Base-by-base conservation (phyloP, 106 monocot species). In the Amphibolis antarctica region DNA sequence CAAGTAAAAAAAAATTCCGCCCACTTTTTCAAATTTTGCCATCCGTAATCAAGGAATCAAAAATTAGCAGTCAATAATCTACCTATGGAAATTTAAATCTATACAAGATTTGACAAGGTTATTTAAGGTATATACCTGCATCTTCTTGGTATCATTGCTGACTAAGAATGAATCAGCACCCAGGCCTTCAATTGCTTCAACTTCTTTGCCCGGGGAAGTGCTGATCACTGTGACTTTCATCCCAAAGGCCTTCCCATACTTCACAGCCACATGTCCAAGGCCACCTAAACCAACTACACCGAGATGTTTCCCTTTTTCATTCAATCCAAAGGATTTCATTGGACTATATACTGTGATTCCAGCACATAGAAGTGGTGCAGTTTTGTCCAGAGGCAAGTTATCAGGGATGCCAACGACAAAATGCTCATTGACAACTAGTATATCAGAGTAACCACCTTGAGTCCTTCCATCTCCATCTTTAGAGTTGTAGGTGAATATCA, bases 201-300 rank as follows among this genome's bases (percentile, higher is more conserved):
- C 60, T 51, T 78, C 79, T 67, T 92, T 87, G 22, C 19, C 52
- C 3, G 74, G 75, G 17, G 81, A 79, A 18, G 81, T 51, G 70
- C 84, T 92, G 48, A 92, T 84, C 20, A 92, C 84, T 3, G 82
- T 92, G 21, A 87, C 84, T 44, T 79, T 87, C 84, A 82, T 64
- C 13, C 87, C 92, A 53, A 92, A 76, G 0, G 86, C 84, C 81
- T 87, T 87, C 6, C 54, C 92, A 45, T 87, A 87, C 71, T 81
- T 86, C 4, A 92, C 84, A 0, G 92, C 92, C 1, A 92, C 79
- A 21, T 92, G 92, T 10, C 92, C 87, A 1, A 92, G 79, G 0
- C 92, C 87, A 0, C 87, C 84, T 9, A 92, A 77, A 17, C 84
- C 87, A 10, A 82, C 84, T 1, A 82, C 79, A 2, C 92, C 84